These are phyloP conservation scores for Vigna radiata DNA, from an alignment of 306 rosid species.

Conservation along the genomic window DNA sequence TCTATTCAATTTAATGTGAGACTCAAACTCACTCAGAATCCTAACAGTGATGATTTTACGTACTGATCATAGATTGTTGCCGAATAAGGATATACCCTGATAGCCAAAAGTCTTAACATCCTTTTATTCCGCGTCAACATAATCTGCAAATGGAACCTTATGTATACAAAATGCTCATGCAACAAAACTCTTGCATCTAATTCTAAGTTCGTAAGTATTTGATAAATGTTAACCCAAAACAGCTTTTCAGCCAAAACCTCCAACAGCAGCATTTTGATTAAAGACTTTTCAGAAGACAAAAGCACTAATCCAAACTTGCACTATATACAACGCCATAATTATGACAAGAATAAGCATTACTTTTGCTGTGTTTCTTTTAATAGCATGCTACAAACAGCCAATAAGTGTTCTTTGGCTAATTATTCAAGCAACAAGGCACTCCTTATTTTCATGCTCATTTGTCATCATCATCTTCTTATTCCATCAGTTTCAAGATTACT, in stretches of 20 bases:
- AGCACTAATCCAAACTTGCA: not conserved
- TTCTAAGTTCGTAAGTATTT: not conserved
- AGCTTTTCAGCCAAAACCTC: constrained; percentile 4
- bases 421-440: constrained; percentile 5
- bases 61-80: constrained; percentile 12
- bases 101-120: constrained; percentile 19
- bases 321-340: not conserved
- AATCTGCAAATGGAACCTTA: constrained; percentile 15
- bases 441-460: constrained; percentile 19
- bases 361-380: constrained; percentile 17
- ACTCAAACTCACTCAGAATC: too few species aligned
- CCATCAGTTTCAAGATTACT: constrained; percentile 7
- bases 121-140: not conserved
- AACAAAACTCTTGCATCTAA: not conserved
- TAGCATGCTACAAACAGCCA: constrained; percentile 1
- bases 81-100: constrained; percentile 12
- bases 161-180: not conserved
- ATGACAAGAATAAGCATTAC: constrained; percentile 29
- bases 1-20: too few species aligned
- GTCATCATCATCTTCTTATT: not conserved
- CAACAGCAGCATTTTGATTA: not conserved
- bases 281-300: not conserved
- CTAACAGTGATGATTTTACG: not conserved
- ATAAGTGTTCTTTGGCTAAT: not conserved
- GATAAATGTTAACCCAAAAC: not conserved